These are phyloP conservation scores for Linderniella brevidens DNA, from an alignment of 257 asterid species.

Conservation along the genomic window DNA sequence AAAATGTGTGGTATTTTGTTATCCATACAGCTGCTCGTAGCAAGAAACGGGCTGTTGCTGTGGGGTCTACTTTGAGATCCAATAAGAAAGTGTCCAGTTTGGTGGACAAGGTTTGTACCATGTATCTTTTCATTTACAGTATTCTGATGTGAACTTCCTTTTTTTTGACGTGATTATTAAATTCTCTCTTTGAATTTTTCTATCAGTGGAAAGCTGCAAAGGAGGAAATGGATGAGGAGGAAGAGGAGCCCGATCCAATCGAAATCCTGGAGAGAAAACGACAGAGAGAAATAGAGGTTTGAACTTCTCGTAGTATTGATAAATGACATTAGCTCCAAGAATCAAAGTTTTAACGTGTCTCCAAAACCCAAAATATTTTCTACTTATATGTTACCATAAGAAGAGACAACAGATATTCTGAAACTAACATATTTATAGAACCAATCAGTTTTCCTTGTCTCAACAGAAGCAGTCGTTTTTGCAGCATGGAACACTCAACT, in stretches of 20 bases:
- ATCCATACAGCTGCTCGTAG: conserved; percentile 38
- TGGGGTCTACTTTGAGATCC: conserved; percentile 60
- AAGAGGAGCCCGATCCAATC: conserved; percentile 61
- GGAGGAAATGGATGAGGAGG: conserved; percentile 82
- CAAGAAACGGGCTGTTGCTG: conserved; percentile 58
- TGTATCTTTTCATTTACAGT: neutral
- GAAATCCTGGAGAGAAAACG: conserved; percentile 74
- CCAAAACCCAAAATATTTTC: neutral
- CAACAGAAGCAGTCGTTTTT: too few species aligned
- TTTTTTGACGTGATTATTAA: neutral
- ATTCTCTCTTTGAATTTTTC: conserved; percentile 2
- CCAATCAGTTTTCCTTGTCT: too few species aligned
- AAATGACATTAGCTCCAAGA: neutral
- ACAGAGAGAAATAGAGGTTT: conserved; percentile 82
- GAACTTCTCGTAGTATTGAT: conserved; percentile 5
- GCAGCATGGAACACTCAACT: too few species aligned
- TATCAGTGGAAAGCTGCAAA: conserved; percentile 97
- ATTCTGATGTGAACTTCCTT: neutral
- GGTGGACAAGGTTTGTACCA: conserved; percentile 76
- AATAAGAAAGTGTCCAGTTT: conserved; percentile 88
- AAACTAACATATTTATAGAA: too few species aligned
- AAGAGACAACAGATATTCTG: too few species aligned
- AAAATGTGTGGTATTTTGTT: neutral
- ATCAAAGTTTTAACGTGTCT: too few species aligned
- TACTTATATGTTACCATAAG: too few species aligned